phyloP scores from a whole-genome alignment of 1,284 basidiomycete genomes.

The Ustilago bromivora region DNA sequence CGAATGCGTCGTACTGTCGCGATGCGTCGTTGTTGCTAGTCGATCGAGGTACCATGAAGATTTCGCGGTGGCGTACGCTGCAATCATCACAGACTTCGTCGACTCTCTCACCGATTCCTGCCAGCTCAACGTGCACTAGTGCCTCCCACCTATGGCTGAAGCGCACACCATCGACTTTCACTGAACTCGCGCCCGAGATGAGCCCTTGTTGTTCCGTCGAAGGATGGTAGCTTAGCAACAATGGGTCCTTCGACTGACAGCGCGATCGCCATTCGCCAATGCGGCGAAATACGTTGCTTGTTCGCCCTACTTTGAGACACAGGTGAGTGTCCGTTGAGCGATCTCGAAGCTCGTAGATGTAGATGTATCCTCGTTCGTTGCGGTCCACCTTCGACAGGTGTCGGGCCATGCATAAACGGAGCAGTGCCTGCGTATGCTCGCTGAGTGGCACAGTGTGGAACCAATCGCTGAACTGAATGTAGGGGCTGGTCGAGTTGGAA shows the following conservation, averaged over 20 bases:
- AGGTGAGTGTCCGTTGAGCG: constrained; percentile 23
- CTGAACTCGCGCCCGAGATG: constrained; percentile 28
- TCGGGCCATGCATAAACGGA: constrained; percentile 38
- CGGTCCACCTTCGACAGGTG: constrained; percentile 23
- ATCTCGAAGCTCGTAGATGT: constrained; percentile 56
- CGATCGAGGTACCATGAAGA: constrained; percentile 49
- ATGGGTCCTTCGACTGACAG: constrained; percentile 50
- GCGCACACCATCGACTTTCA: constrained; percentile 16
- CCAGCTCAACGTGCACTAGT: constrained; percentile 53
- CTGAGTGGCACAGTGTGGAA: constrained; percentile 9
- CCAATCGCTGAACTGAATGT: constrained; percentile 26
- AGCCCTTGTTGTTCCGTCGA: constrained; percentile 26
- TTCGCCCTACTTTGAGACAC: constrained; percentile 55
- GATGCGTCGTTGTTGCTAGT: background rate
- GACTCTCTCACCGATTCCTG: constrained; percentile 25
- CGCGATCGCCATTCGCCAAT: constrained; percentile 48
- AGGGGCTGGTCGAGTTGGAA: background rate
- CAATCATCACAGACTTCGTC: constrained; percentile 50
- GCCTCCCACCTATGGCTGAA: constrained; percentile 55
- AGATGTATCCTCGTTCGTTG: constrained; percentile 49
- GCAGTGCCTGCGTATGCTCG: constrained; percentile 34
- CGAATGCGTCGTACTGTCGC: constrained; percentile 23
- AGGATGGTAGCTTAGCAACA: constrained; percentile 36
- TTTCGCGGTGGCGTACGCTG: constrained; percentile 46
- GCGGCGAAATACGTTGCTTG: constrained; percentile 45